Evolutionary conservation across 2,329 filamentous ascomycete species (phyloP), one percentile per base, ranked within the genome.

Genomic region (Lachnellula cervina): DNA sequence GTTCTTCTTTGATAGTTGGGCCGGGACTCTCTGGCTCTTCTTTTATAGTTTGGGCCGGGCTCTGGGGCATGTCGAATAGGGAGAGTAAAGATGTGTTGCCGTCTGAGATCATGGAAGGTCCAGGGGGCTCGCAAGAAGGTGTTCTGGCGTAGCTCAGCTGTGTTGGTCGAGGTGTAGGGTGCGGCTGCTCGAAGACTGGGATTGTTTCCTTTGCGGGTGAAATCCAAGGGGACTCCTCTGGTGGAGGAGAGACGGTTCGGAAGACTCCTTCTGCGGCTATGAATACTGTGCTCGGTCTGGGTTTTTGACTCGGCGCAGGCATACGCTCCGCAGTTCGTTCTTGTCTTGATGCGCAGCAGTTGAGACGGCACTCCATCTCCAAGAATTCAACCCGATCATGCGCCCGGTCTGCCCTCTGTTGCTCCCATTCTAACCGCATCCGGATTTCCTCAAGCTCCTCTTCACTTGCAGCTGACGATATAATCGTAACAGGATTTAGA

Each of bases 381-480:
- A 92, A 76, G 70, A 90, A 92, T 34, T 91, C 86, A 48, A 90
- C 77, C 66, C 88, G 82, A 58, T 90, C 88, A 60, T 87, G 77
- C 0, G 88, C 86, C 7, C 86, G 80, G 59, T 87, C 79, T 9
- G 87, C 85, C 53, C 86, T 77, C 66, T 73, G 80, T 70, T 71
- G 73, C 65, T 80, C 78, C 54, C 70, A 70, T 11, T 71, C 67
- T 16, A 80, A 66, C 53, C 76, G 74, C 57, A 77, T 71, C 50
- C 73, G 71, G 44, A 78, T 58, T 19, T 74, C 70, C 57, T 73
- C 73, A 11, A 76, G 67, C 58, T 81, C 77, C 23, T 76, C 69
- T 42, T 71, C 64, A 67, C 71, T 81, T 59, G 76, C 72, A 53
- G 76, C 76, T 1, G 81, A 84, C 2, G 80, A 82, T 55, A 75